Evolutionary conservation across 768 basidiomycete genomes (phyloP), one percentile per base, ranked within the genome.

Genomic region (Xerocomellus amylosporus): DNA sequence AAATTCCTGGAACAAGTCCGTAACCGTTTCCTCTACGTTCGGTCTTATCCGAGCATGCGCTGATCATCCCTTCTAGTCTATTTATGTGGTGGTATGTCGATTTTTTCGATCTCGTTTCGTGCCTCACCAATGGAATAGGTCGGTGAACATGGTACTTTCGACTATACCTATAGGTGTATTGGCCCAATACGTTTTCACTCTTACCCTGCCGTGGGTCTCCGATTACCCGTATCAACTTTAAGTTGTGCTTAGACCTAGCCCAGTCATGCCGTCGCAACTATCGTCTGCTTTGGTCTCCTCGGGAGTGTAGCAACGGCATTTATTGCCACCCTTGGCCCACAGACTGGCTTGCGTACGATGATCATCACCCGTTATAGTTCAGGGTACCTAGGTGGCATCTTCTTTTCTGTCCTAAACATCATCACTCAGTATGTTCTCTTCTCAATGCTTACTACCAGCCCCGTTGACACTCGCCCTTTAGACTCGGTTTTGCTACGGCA

Each of bases 291-390:
- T 53, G 71, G 71, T 33, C 74, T 76, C 19, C 66, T 81, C 26
- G 79, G 77, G 4, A 68, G 69, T 5, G 54, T 72, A 9, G 66
- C 69, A 8, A 74, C 77, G 0, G 78, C 79, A 2, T 81, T 81
- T 59, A 78, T 83, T 40, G 79, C 82, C 17, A 80, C 75, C 8
- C 68, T 84, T 8, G 82, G 81, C 1, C 81, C 82, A 0, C 64
- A 66, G 56, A 82, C 79, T 2, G 82, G 81, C 12, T 66, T 83
- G 22, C 72, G 81, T 8, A 82, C 80, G 0, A 83, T 83, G 79
- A 68, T 81, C 43, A 79, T 79, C 48, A 67, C 74, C 4, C 72
- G 80, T 2, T 81, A 73, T 55, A 76, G 74, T 55, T 75, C 74
- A 3, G 82, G 81, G 3, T 82, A 77, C 55, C 54, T 77, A 9